Percentiles rank a stretch among this genome's conserved stretches.
Evolutionary conservation across 352 stramenopile species (phyloP).

Genomic region (Phytopythium vexans): DNA sequence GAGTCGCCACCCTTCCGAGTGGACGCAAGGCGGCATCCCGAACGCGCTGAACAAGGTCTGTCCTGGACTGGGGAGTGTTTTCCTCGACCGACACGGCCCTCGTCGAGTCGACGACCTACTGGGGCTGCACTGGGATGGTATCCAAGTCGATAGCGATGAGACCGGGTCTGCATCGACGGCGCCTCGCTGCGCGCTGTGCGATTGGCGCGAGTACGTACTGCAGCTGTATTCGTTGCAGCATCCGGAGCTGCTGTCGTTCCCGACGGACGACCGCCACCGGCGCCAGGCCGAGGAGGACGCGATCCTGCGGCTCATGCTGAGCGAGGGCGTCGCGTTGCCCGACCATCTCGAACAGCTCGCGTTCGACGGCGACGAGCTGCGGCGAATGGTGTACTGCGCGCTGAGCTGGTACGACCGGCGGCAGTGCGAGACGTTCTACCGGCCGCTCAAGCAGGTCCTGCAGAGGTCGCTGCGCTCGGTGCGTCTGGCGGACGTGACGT

Average conservation of each 20-base stretch:
- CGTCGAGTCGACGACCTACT: conserved; percentile 1
- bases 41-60: neutral
- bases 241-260: conserved; percentile 11
- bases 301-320: conserved; percentile 12
- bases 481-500: conserved; percentile 5
- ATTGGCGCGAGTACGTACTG: conserved; percentile 9
- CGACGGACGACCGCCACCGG: conserved; percentile 5
- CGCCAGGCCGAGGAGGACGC: conserved; percentile 10
- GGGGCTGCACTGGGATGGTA: conserved; percentile 6
- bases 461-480: conserved; percentile 4
- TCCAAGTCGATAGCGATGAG: neutral
- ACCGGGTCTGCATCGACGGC: too few relatives aligned
- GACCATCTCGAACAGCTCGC: neutral
- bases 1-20: neutral
- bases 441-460: conserved; percentile 6
- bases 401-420: conserved; percentile 12
- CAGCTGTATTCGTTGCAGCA: conserved; percentile 5
- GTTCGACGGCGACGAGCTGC: conserved; percentile 2
- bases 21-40: conserved; percentile 2
- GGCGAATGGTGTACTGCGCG: conserved; percentile 8
- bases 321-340: conserved; percentile 3
- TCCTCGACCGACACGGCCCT: neutral
- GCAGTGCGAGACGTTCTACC: conserved; percentile 14
- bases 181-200: conserved; percentile 6
- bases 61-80: neutral